These are phyloP conservation scores for Boletellus ananas DNA, from an alignment of 768 basidiomycete species.

Conservation along the genomic window DNA sequence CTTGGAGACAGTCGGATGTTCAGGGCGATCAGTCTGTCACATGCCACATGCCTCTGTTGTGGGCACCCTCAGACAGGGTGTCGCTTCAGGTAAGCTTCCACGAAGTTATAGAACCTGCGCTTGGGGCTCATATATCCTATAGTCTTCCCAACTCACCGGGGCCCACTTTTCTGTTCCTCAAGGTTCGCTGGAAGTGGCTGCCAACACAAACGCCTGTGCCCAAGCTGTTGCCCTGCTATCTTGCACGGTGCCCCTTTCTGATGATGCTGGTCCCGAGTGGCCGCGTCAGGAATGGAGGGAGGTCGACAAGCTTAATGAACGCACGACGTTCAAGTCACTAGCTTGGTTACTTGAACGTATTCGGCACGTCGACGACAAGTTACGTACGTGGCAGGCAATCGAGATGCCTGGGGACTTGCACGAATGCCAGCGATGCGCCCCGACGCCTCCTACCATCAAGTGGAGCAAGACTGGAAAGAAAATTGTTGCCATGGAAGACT, in stretches of 20 bases:
- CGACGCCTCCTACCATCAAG: constrained; percentile 65
- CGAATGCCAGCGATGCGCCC: constrained; percentile 80
- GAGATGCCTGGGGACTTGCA: constrained; percentile 41
- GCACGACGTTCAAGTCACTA: constrained; percentile 71
- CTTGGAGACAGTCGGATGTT: constrained; percentile 71
- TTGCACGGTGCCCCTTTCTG: constrained; percentile 67
- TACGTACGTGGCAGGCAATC: constrained; percentile 64
- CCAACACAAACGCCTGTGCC: constrained; percentile 60
- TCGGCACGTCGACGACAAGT: constrained; percentile 64
- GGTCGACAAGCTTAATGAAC: constrained; percentile 84
- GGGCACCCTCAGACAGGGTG: constrained; percentile 51
- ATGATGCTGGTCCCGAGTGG: constrained; percentile 78
- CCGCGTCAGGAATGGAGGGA: constrained; percentile 67
- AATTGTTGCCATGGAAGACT: constrained; percentile 73
- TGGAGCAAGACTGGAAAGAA: constrained; percentile 66
- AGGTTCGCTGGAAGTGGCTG: constrained; percentile 46
- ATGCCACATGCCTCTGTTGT: constrained; percentile 60
- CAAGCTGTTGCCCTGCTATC: constrained; percentile 76
- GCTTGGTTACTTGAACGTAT: constrained; percentile 89
- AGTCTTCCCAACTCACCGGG: constrained; percentile 53
- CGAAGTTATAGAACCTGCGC: not conserved
- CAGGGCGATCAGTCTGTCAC: constrained; percentile 47
- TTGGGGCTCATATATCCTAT: constrained; percentile 6
- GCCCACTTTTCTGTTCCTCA: constrained; percentile 68
- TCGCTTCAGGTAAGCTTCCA: constrained; percentile 48